Conservation (phyloP, 805 yeast genomes). For the Cyberlindnera suaveolens region DNA sequence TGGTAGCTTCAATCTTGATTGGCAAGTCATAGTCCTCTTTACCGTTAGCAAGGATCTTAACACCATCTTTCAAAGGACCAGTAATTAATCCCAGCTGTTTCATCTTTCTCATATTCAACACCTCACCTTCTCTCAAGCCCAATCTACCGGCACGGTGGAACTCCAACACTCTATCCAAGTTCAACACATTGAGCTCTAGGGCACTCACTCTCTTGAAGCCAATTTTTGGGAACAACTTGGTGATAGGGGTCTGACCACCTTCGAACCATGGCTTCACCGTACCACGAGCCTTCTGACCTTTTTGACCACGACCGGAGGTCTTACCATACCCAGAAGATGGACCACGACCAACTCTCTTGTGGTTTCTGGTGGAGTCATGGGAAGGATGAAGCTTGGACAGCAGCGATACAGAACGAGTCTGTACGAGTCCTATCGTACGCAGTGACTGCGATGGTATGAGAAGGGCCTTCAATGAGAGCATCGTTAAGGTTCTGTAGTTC, state of each 20-base stretch:
- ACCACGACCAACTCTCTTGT: conserved; percentile 89
- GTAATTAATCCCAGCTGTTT: conserved; percentile 65
- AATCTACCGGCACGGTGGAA: conserved; percentile 67
- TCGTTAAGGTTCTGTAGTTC: neutral
- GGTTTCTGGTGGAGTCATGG: conserved; percentile 50
- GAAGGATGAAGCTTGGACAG: conserved; percentile 54
- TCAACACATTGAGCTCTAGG: conserved; percentile 42
- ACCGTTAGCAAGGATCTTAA: conserved; percentile 72
- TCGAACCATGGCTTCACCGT: conserved; percentile 90
- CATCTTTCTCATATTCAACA: conserved; percentile 71
- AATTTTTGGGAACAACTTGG: conserved; percentile 73
- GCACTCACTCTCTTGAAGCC: conserved; percentile 73
- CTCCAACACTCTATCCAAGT: conserved; percentile 62
- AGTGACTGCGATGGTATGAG: neutral
- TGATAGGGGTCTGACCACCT: conserved; percentile 97
- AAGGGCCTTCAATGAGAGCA: neutral
- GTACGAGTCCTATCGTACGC: conserved; percentile 2
- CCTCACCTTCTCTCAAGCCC: conserved; percentile 48
- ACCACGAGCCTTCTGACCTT: conserved; percentile 97
- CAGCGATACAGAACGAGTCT: conserved; percentile 36
- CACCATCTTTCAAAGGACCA: conserved; percentile 72
- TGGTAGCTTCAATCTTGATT: conserved; percentile 72
- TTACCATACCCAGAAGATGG: conserved; percentile 91
- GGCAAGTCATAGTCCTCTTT: conserved; percentile 46
- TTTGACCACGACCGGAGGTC: conserved; percentile 95